Base-by-base conservation (phyloP, 1,139 yeast species). In the Keqinozyma sinolaborantium region DNA sequence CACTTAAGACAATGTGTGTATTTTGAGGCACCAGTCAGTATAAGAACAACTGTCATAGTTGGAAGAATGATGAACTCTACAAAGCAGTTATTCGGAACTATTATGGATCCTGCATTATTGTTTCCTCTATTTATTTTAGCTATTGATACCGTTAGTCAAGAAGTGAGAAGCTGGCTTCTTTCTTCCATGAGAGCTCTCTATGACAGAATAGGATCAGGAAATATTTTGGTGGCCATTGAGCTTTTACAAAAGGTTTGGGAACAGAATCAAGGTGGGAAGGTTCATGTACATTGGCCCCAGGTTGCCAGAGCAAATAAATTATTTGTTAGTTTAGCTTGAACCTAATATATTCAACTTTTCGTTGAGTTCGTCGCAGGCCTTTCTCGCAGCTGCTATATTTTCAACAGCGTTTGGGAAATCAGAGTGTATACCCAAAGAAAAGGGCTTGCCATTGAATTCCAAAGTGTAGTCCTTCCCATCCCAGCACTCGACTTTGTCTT, bases 321-420 rank as follows among this genome's bases (percentile, higher is more conserved):
- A 15, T 24, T 34, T 13, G 28, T 36, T 11, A 34, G 39, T 30
- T 31, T 36, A 15, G 39, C 39, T 1, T 36, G 25, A 26, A 24
- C 12, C 12, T 15, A 29, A n/a, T 23, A 23, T 19, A 9, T 10
- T 15, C 11, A 14, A 27, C 19, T 33, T 32, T 15, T 32, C 24
- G 33, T 57, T 57, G 13, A 54, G 31, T 13, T 30, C 36, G 33
- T 57, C 57, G 24, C 54, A 40, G 1, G 60, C 62, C 30, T 38
- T 40, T 38, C 39, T 42, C 2, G 60, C 55, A 3, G 40, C 47
- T 25, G 42, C 45, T 14, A 56, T 42, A 33, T 58, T 58, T 3
- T 42, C 59, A 18, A 58, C 30, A 3, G 63, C 60, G 10, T 46
- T 44, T 3, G 64, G 60, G 53, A 58, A 45, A 39, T 58, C 64